Evolutionary conservation across 108 stramenopile species (phyloP).

Genomic region (Chaetoceros tenuissimus): DNA sequence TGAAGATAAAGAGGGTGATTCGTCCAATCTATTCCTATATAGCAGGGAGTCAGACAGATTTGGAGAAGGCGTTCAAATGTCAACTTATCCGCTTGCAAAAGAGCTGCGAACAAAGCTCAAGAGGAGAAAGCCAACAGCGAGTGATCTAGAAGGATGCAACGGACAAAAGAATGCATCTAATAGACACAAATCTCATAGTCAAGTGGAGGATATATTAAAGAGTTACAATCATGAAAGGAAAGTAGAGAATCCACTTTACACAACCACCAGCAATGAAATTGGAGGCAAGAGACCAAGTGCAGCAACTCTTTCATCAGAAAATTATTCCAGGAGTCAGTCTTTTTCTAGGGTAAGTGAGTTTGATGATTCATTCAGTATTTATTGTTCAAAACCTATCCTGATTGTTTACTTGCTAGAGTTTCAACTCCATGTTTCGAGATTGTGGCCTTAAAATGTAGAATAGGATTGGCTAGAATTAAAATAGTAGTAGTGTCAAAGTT

Average conservation of each 20-base stretch:
- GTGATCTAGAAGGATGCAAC: too few relatives aligned
- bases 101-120: background rate
- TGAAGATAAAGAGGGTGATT: background rate
- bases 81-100: background rate
- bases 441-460: too few relatives aligned
- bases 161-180: too few relatives aligned
- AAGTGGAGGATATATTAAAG: background rate
- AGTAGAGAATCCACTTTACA: conserved; percentile 47
- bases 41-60: background rate
- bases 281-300: conserved; percentile 42
- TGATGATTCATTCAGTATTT: too few relatives aligned
- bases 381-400: too few relatives aligned
- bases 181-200: background rate
- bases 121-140: background rate
- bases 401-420: too few relatives aligned
- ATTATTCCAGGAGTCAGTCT: too few relatives aligned
- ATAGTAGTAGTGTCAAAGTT: too few relatives aligned
- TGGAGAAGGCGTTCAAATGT: background rate
- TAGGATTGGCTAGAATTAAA: too few relatives aligned
- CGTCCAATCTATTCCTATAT: background rate
- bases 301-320: too few relatives aligned
- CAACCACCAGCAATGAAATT: conserved; percentile 48
- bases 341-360: too few relatives aligned
- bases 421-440: too few relatives aligned
- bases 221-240: conserved; percentile 48